Evolutionary conservation across 495 filamentous ascomycete species (phyloP).

Genomic region (Glarea lozoyensis): DNA sequence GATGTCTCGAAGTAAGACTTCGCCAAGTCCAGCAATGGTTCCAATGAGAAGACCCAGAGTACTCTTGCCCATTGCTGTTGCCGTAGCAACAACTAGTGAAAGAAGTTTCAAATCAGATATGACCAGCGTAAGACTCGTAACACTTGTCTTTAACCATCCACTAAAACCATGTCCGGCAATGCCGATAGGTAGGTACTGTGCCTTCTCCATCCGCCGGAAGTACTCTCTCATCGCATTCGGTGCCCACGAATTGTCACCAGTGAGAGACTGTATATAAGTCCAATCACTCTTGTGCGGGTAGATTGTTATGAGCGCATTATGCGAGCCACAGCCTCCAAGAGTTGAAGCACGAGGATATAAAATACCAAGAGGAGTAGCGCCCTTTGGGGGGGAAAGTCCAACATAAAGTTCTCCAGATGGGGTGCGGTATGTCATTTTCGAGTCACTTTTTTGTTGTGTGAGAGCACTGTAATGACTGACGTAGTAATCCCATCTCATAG

Average conservation of each 20-base stretch:
- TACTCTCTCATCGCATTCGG: slow-evolving; percentile 36
- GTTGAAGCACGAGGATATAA: slow-evolving; percentile 40
- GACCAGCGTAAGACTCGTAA: slow-evolving; percentile 37
- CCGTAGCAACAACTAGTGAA: slow-evolving; percentile 38
- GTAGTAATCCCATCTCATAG: slow-evolving; percentile 39
- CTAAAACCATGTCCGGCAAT: slow-evolving; percentile 43
- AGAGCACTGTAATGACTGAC: slow-evolving; percentile 36
- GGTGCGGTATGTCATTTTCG: slow-evolving; percentile 36
- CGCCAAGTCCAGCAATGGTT: slow-evolving; percentile 28
- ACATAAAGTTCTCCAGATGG: slow-evolving; percentile 30
- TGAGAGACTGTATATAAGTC: slow-evolving; percentile 30
- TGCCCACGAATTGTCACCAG: slow-evolving; percentile 32
- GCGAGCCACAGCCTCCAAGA: slow-evolving; percentile 36
- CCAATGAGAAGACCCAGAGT: slow-evolving; percentile 24
- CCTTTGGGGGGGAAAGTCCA: slow-evolving; percentile 29
- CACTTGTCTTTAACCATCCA: slow-evolving; percentile 46
- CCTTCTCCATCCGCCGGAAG: slow-evolving; percentile 42
- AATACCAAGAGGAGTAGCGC: slow-evolving; percentile 31
- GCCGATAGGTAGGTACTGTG: slow-evolving; percentile 37
- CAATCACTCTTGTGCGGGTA: slow-evolving; percentile 37
- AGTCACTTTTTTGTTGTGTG: slow-evolving; percentile 29
- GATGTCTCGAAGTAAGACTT: slow-evolving; percentile 40
- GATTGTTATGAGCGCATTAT: slow-evolving; percentile 38
- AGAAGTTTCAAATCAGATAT: slow-evolving; percentile 44
- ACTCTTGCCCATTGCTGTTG: slow-evolving; percentile 40